A percentile compares a stretch with the other conserved stretches of the same genome.
phyloP scores from a whole-genome alignment of 306 rosid species.

The Malus sieversii region DNA sequence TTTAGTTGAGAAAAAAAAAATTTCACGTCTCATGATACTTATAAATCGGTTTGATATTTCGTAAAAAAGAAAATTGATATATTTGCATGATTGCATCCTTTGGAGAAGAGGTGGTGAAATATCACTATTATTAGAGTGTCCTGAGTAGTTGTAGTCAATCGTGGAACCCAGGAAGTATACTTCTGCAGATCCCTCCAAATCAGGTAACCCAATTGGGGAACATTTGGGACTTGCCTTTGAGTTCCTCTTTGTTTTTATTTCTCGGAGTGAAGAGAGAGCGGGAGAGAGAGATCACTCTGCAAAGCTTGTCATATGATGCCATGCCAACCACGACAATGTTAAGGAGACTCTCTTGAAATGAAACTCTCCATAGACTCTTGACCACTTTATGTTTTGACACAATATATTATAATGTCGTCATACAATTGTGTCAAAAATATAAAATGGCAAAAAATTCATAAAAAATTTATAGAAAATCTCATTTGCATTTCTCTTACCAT shows the following conservation, averaged over 20 bases:
- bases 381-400: accelerated
- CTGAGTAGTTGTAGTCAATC: not conserved
- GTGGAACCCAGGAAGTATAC: not conserved
- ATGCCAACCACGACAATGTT: not conserved
- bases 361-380: accelerated
- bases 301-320: not conserved
- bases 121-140: not conserved
- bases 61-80: not conserved
- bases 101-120: not conserved
- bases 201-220: not conserved
- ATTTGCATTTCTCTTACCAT: no score
- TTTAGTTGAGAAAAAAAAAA: not conserved
- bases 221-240: not conserved
- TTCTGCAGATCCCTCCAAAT: not conserved
- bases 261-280: not conserved
- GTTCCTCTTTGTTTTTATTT: not conserved
- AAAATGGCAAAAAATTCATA: no score
- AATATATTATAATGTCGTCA: no score
- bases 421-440: no score
- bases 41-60: not conserved
- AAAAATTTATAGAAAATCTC: no score
- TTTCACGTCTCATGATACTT: not conserved
- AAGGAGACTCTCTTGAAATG: no score
- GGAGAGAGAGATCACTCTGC: not conserved
- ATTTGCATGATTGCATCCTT: not conserved